Evolutionary conservation across 768 basidiomycete genomes (phyloP), one percentile per base, ranked within the genome.

Genomic region (Cantharellus anzutake): DNA sequence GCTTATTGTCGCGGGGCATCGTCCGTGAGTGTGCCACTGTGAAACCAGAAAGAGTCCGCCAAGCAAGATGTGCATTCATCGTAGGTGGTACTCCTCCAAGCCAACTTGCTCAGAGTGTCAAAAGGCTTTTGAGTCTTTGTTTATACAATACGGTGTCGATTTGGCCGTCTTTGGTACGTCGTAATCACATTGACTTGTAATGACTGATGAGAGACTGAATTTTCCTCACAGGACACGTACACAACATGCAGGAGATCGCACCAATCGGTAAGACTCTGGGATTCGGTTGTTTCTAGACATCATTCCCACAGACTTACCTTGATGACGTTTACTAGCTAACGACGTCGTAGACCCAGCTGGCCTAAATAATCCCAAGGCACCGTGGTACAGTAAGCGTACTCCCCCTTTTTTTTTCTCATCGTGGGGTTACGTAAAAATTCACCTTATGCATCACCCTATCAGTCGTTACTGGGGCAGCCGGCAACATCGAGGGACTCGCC

Each of bases 121-220:
- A 55, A 55, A 11, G 37, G 68, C 68, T 0, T 68, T 68, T 59
- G 68, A 68, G 60, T 4, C 60, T 11, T 60, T 67, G 38, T 62
- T 67, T 57, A 61, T 65, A 42, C 61, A 68, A 11, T 55, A 67
- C 61, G 48, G 58, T 7, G 67, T 68, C 42, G 65, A 66, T 51
- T 37, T 55, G 11, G 44, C 11, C 29, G 44, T 48, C 44, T 48
- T 48, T 29, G 11, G 52, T 55, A 37, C 52, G 11, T 55, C 11
- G 35, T 37, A 37, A 37, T 37, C 52, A 55, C 11, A 7, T 37
- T 1, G 14, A 55, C 7, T 11, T 37, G 7, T 55, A 11, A 48
- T 48, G 11, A 48, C 29, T 48, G 44, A 11, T 11, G 44, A 29
- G 44, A 29, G 44, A 11, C 44, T 29, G 11, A 29, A 11, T 48